A percentile compares a stretch with the other conserved stretches of the same genome.
Conservation (phyloP, 306 rosid genomes). For the Pyrus pyrifolia region DNA sequence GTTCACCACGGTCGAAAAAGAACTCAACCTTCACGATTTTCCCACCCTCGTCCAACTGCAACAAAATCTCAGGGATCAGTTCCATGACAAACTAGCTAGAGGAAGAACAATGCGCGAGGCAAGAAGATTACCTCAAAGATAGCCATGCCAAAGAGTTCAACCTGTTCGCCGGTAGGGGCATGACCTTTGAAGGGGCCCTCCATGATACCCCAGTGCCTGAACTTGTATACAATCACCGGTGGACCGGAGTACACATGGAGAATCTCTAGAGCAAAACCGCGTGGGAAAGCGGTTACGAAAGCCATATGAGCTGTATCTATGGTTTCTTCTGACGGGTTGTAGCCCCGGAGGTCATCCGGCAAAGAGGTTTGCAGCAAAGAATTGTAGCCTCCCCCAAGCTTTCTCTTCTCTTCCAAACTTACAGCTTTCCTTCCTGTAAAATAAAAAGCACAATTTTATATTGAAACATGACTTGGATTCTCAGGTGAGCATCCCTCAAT, state of each 20-base stretch:
- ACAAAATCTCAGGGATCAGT: neutral
- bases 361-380: constrained; percentile 45
- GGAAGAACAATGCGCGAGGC: neutral
- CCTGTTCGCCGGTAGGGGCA: constrained; percentile 49
- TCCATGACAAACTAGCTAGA: neutral
- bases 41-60: constrained; percentile 44
- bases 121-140: constrained; percentile 34
- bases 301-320: constrained; percentile 36
- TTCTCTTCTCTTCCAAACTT: constrained; percentile 30
- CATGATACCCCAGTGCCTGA: constrained; percentile 75
- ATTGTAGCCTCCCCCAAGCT: constrained; percentile 64
- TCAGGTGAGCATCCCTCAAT: too few relatives aligned
- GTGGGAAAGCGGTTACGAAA: constrained; percentile 54
- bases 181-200: constrained; percentile 68
- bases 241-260: constrained; percentile 50
- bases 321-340: constrained; percentile 43
- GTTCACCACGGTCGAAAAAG: constrained; percentile 57
- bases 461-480: too few relatives aligned
- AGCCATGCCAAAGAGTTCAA: constrained; percentile 53
- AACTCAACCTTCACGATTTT: constrained; percentile 59
- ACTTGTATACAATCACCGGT: constrained; percentile 48
- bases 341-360: constrained; percentile 36
- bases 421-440: constrained; percentile 37
- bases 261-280: constrained; percentile 62
- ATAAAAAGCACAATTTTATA: neutral